A percentile compares a stretch with the other conserved stretches of the same genome.
phyloP scores from a whole-genome alignment of 2,329 filamentous ascomycete genomes.

The Penicillium sp. region DNA sequence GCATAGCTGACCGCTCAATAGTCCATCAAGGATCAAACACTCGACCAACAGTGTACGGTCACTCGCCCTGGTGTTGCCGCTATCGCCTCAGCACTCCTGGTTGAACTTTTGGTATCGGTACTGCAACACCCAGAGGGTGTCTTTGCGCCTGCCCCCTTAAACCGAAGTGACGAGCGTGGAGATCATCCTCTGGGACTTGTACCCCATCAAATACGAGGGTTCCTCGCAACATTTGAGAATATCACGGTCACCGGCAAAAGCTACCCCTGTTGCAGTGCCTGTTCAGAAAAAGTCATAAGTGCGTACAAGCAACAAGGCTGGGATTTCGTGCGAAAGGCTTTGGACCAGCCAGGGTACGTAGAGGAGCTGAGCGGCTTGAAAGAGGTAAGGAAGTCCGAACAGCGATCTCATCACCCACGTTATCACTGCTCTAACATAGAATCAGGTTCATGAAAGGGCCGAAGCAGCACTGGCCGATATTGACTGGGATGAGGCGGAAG shows the following conservation, averaged over 20 bases:
- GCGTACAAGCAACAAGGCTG: slow-evolving; percentile 58
- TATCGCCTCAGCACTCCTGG: slow-evolving; percentile 85
- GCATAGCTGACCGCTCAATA: slow-evolving; percentile 40
- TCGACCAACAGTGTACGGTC: slow-evolving; percentile 97
- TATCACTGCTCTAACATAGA: background rate
- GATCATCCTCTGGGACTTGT: slow-evolving; percentile 53
- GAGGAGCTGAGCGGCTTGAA: slow-evolving; percentile 63
- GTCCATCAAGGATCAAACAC: slow-evolving; percentile 90
- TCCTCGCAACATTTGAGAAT: slow-evolving; percentile 61
- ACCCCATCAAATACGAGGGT: slow-evolving; percentile 65
- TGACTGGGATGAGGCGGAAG: slow-evolving; percentile 47
- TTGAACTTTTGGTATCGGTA: slow-evolving; percentile 84
- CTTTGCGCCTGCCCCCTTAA: slow-evolving; percentile 40
- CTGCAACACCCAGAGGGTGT: slow-evolving; percentile 73
- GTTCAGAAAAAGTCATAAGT: slow-evolving; percentile 55
- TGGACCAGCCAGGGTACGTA: slow-evolving; percentile 63
- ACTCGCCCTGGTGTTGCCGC: slow-evolving; percentile 90
- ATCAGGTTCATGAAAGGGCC: slow-evolving; percentile 46
- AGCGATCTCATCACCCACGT: background rate
- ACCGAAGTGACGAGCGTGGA: slow-evolving; percentile 33
- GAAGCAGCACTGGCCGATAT: slow-evolving; percentile 47
- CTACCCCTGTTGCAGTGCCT: slow-evolving; percentile 64
- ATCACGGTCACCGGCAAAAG: slow-evolving; percentile 57
- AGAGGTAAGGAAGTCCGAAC: slow-evolving; percentile 43
- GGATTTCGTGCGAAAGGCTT: slow-evolving; percentile 60